Evolutionary conservation across 106 monocot species (phyloP).

Genomic region (Narthecium ossifragum): DNA sequence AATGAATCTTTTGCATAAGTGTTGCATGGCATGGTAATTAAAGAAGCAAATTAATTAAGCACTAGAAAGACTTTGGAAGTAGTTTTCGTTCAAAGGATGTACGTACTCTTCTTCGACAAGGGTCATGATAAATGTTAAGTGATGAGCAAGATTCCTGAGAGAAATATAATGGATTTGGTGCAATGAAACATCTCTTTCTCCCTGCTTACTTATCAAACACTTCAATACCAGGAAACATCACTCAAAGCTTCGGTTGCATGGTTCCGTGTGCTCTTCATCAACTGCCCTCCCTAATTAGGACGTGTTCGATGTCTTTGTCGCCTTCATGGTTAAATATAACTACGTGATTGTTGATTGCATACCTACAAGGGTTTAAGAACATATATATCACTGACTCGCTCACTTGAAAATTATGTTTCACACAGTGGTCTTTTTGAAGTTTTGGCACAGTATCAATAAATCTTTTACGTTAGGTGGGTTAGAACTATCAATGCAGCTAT

Average conservation of each 20-base stretch:
- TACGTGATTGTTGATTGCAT: slow-evolving; percentile 4
- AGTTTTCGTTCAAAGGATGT: background rate
- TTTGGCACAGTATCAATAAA: slow-evolving; percentile 5
- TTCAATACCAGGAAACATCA: slow-evolving; percentile 7
- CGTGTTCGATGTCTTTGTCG: background rate
- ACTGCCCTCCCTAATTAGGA: background rate
- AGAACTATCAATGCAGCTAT: slow-evolving; percentile 11
- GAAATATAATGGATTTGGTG: background rate
- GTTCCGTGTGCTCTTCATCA: background rate
- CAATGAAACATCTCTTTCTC: background rate
- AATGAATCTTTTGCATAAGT: no score
- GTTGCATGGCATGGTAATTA: no score
- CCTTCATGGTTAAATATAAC: slow-evolving; percentile 5
- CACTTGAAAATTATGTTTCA: background rate
- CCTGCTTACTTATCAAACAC: slow-evolving; percentile 16
- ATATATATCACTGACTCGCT: slow-evolving; percentile 15
- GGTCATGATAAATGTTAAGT: background rate
- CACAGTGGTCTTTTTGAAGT: slow-evolving; percentile 1
- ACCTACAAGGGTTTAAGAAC: slow-evolving; percentile 16
- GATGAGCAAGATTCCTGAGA: background rate
- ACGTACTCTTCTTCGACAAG: background rate
- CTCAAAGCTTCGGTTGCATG: background rate
- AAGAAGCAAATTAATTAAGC: no score
- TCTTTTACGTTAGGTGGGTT: slow-evolving; percentile 21
- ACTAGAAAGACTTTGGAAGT: background rate